Percentiles rank a stretch among this genome's conserved stretches.
Conservation (phyloP, 371 early-diverging fungal species). For the Syncephalis fuscata region DNA sequence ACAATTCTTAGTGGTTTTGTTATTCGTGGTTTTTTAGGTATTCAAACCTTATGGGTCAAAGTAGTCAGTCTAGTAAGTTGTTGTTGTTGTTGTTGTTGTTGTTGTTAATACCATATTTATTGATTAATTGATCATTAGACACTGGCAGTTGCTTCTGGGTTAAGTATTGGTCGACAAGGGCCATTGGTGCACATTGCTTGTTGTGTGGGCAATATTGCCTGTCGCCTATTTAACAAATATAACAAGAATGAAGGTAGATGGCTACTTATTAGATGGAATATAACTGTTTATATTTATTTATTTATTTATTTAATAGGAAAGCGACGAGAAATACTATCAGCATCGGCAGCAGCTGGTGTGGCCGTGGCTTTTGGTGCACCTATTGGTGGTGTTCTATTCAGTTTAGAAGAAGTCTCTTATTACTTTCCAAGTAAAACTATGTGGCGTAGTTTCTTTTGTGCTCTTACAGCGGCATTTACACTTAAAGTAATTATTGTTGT, state of each 20-base stretch:
- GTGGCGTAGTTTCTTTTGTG: conserved; percentile 83
- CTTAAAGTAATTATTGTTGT: conserved; percentile 34
- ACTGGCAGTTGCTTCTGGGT: conserved; percentile 62
- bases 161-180: conserved; percentile 86
- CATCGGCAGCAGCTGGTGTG: conserved; percentile 80
- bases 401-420: conserved; percentile 78
- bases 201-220: conserved; percentile 72
- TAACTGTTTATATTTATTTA: not conserved
- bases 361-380: conserved; percentile 89
- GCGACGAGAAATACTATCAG: conserved; percentile 72
- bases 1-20: conserved; percentile 87
- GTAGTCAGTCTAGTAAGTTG: conserved; percentile 46
- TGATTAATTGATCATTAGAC: conserved; percentile 14
- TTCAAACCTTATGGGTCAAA: conserved; percentile 73
- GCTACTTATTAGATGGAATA: too few species aligned
- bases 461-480: conserved; percentile 67
- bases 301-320: conserved; percentile 16
- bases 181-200: conserved; percentile 90
- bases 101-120: not conserved
- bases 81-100: not conserved
- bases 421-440: conserved; percentile 85
- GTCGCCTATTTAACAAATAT: conserved; percentile 63
- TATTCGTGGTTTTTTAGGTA: conserved; percentile 75
- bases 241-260: conserved; percentile 58
- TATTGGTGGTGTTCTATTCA: conserved; percentile 85